phyloP scores from a whole-genome alignment of 345 rosid species.

The Garcia nutans region DNA sequence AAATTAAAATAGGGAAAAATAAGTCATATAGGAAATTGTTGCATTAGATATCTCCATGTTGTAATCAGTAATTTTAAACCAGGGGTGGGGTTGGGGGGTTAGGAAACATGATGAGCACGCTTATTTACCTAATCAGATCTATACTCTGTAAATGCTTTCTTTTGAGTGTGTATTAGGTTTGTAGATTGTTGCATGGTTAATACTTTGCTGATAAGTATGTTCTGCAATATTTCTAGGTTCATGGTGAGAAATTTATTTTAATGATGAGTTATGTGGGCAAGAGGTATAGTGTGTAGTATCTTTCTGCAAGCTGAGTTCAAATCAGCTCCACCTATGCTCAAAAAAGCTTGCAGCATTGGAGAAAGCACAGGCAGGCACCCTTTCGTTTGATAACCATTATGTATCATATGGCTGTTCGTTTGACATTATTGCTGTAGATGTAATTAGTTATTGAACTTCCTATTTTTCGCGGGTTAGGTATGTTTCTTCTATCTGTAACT shows the following conservation, averaged over 20 bases:
- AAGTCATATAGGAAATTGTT: too few relatives aligned
- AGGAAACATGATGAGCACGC: neutral
- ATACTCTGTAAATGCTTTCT: neutral
- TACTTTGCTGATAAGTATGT: neutral
- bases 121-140: neutral
- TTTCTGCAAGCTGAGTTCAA: neutral
- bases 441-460: neutral
- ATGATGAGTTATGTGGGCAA: neutral
- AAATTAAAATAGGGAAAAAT: neutral
- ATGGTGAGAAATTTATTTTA: neutral
- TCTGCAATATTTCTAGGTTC: neutral
- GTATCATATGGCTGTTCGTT: neutral
- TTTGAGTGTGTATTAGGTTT: neutral
- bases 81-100: neutral
- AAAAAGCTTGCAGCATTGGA: neutral
- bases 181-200: neutral
- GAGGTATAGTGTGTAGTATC: neutral
- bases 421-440: neutral
- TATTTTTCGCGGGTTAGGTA: neutral
- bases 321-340: neutral
- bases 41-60: neutral
- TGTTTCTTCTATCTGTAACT: conserved; percentile 8
- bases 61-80: neutral
- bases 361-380: neutral
- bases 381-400: neutral